Base-by-base conservation (phyloP, 208 protist species). In the Leptomonas seymouri region DNA sequence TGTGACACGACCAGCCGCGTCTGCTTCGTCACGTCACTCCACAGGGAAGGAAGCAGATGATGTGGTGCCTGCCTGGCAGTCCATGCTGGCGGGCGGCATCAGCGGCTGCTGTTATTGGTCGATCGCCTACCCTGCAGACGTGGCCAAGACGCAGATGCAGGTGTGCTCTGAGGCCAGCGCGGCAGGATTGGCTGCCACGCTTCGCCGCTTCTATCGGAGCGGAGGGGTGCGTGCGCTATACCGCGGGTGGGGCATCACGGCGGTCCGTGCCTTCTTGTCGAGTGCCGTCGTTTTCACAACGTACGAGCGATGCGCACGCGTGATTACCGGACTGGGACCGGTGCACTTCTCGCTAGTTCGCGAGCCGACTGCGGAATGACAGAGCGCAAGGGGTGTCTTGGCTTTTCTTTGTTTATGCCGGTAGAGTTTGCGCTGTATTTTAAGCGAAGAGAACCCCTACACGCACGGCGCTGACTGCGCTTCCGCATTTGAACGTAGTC, bases 61-160 rank as follows among this genome's bases (percentile, higher is more conserved):
- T 18, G 54, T 14, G 34, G 28, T 48, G 63, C 87, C 49, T 27
- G 61, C 71, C n/a, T 90, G 81, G 76, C 63, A 80, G 30, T 63
- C 80, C 6, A 83, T 88, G 74, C 73, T 96, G 46, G 84, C 89
- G 3, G 91, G 91, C 23, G 88, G 86, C 21, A 60, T 82, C 58
- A 93, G 88, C 51, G 91, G 91, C 1, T 80, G 76, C 36, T 80
- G 78, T 5, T 94, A 93, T 66, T 96, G 91, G 91, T 82, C 84
- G 9, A 68, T 91, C 28, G 87, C 85, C 58, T 96, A 93, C 69
- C 91, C 91, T 11, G 87, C 86, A 6, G 91, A 96, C 58, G 89
- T 94, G 9, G 78, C 87, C n/a, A 93, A 93, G 73, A 93, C 91
- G 23, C 74, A 87, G 21, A 84, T 94, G 75, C 87, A 93, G 82